phyloP scores from a whole-genome alignment of 179 eudicot genomes.

The Beta macrorhiza region DNA sequence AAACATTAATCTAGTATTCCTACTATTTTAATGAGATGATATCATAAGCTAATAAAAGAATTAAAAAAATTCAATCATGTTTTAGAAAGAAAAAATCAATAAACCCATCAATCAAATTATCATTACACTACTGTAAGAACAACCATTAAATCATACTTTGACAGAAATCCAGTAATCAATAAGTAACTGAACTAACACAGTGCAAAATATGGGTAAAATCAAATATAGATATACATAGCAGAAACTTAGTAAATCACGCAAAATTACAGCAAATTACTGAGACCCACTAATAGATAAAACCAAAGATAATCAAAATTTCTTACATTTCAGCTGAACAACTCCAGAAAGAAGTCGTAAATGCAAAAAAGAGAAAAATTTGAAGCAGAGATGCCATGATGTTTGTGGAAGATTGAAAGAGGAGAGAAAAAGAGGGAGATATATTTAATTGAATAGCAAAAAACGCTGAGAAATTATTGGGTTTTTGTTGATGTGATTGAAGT shows the following conservation, averaged over 20 bases:
- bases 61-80: not conserved
- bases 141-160: not conserved
- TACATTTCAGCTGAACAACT: conserved; percentile 40
- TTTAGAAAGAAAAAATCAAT: not conserved
- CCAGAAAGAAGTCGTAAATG: conserved; percentile 21
- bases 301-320: conserved; percentile 16
- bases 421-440: no score
- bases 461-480: not conserved
- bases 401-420: not conserved
- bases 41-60: not conserved
- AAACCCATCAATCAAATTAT: not conserved
- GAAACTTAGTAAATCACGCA: not conserved
- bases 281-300: not conserved
- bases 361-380: conserved; percentile 32
- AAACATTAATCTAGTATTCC: not conserved
- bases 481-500: not conserved
- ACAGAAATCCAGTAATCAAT: not conserved
- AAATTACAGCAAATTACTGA: not conserved
- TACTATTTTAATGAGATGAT: not conserved
- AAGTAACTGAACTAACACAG: not conserved
- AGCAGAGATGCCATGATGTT: conserved; percentile 37
- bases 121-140: not conserved
- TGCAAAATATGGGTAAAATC: conserved; percentile 11
- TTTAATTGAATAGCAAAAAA: not conserved
- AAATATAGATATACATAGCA: conserved; percentile 10